Evolutionary conservation across 768 basidiomycete species (phyloP).

Genomic region (Xerocomellus intermedius): DNA sequence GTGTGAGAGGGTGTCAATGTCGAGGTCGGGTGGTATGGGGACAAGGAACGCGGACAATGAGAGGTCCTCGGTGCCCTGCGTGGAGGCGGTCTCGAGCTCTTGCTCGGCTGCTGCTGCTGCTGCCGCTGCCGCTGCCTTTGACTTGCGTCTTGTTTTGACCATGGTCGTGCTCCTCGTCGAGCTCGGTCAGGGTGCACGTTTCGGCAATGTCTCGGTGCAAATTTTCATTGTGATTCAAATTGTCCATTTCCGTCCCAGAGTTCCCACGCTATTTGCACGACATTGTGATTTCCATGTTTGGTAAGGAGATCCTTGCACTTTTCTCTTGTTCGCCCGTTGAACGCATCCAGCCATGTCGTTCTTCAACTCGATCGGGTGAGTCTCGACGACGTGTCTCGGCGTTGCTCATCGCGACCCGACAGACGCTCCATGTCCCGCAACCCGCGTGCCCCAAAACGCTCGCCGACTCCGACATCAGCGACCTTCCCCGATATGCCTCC

Average conservation of each 20-base stretch:
- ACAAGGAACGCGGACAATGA: conserved; percentile 34
- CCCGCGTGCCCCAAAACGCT: conserved; percentile 67
- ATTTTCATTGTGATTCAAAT: neutral
- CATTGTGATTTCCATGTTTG: conserved; percentile 2
- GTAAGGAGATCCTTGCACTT: conserved; percentile 1
- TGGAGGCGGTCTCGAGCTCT: conserved; percentile 34
- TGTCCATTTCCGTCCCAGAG: neutral
- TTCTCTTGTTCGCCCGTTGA: neutral
- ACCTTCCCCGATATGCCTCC: conserved; percentile 49
- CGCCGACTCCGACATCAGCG: conserved; percentile 72
- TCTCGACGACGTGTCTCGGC: conserved; percentile 3
- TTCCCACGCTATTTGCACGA: conserved; percentile 23
- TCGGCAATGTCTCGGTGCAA: conserved; percentile 10
- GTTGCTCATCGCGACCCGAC: conserved; percentile 7
- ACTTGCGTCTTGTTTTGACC: conserved; percentile 61
- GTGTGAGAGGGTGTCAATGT: conserved; percentile 54
- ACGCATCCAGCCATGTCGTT: conserved; percentile 59
- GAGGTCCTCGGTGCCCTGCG: conserved; percentile 37
- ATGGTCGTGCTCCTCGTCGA: conserved; percentile 21
- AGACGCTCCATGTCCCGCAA: conserved; percentile 77
- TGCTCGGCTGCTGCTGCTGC: conserved; percentile 32
- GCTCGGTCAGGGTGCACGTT: conserved; percentile 1
- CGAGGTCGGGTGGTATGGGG: conserved; percentile 64
- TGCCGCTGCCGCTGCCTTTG: conserved; percentile 51
- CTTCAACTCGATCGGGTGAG: conserved; percentile 79